These are phyloP conservation scores for Maudiozyma humilis DNA, from an alignment of 1,139 yeast genomes.

Conservation along the genomic window DNA sequence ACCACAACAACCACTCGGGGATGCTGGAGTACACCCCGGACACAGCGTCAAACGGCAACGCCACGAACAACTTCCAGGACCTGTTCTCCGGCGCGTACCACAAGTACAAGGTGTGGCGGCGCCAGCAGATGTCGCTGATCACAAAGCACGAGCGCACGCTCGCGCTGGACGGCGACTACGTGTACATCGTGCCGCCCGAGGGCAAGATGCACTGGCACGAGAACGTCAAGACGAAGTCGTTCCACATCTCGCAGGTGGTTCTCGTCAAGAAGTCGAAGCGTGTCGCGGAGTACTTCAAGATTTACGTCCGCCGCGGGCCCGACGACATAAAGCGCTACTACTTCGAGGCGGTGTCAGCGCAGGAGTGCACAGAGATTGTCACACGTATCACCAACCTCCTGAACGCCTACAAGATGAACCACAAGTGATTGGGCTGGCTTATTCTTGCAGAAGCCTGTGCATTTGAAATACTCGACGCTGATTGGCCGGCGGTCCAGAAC, in stretches of 20 bases:
- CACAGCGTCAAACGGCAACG: constrained; percentile 12
- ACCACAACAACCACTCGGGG: constrained; percentile 16
- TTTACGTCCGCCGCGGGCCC: constrained; percentile 59
- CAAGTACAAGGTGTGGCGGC: constrained; percentile 76
- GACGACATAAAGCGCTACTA: constrained; percentile 71
- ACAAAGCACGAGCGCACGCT: constrained; percentile 69
- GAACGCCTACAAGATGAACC: constrained; percentile 42
- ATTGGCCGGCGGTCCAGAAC: constrained; percentile 1
- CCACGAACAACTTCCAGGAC: constrained; percentile 26
- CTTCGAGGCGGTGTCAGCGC: constrained; percentile 60
- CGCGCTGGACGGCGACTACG: constrained; percentile 88
- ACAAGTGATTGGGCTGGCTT: constrained; percentile 39
- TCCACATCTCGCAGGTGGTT: constrained; percentile 73
- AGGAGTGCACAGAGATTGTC: constrained; percentile 69
- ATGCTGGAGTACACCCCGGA: constrained; percentile 15
- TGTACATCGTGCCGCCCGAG: constrained; percentile 79
- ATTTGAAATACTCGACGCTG: neutral
- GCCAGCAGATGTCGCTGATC: constrained; percentile 77
- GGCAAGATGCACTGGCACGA: constrained; percentile 61
- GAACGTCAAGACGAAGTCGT: constrained; percentile 73
- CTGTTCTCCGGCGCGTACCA: constrained; percentile 34
- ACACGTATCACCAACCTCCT: constrained; percentile 49
- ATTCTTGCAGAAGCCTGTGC: too few species aligned
- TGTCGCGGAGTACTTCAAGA: constrained; percentile 72
- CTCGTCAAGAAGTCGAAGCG: constrained; percentile 72